phyloP scores from a whole-genome alignment of 2,329 filamentous ascomycete genomes.

The Tolypocladium ovalisporum region DNA sequence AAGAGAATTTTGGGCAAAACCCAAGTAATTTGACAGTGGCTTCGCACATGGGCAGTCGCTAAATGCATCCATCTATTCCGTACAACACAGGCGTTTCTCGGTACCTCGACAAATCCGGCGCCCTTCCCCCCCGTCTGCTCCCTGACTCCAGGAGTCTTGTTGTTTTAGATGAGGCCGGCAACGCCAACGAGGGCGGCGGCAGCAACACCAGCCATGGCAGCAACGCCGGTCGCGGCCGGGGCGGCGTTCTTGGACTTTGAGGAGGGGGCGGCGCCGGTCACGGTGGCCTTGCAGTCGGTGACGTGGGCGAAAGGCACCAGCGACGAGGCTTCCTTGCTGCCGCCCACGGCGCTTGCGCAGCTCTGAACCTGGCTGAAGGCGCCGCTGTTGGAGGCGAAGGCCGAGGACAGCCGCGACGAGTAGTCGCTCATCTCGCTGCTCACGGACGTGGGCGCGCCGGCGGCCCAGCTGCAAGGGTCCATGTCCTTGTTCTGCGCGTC shows the following conservation, averaged over 20 bases:
- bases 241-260: not conserved
- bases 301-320: not conserved
- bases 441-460: not conserved
- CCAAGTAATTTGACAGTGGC: not conserved
- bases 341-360: not conserved
- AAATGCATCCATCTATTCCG: not conserved
- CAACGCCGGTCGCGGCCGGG: not conserved
- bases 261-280: not conserved
- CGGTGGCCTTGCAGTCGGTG: not conserved
- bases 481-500: no score
- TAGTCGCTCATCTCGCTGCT: not conserved
- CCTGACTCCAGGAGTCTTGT: not conserved
- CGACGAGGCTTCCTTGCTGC: not conserved
- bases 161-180: not conserved
- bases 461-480: not conserved
- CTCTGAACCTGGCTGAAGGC: not conserved
- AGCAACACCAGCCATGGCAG: not conserved
- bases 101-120: not conserved
- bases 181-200: not conserved
- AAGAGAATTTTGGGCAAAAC: not conserved
- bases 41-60: not conserved
- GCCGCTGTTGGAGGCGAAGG: not conserved
- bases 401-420: not conserved
- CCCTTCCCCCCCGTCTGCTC: not conserved
- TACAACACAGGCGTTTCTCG: not conserved